Conservation (phyloP, 2,329 filamentous ascomycete genomes). For the Podosphaera xanthii region DNA sequence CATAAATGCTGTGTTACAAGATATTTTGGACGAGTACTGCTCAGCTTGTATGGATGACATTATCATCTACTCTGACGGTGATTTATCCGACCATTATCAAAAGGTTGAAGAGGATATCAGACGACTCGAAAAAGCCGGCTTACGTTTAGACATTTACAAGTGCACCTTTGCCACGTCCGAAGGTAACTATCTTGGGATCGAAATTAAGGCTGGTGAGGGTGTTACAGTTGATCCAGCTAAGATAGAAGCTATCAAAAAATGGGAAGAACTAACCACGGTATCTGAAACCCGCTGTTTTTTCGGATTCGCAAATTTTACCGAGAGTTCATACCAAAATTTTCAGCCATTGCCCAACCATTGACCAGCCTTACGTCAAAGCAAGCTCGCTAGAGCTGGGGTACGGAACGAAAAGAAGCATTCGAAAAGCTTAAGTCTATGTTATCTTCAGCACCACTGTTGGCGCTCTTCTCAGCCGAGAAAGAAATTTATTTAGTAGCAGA, state of each 20-base stretch:
- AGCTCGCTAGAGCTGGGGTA: not conserved
- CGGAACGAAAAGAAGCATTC: not conserved
- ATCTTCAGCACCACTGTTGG: not conserved
- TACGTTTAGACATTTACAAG: not conserved
- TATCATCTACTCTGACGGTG: not conserved
- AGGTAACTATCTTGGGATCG: not conserved
- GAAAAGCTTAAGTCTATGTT: not conserved
- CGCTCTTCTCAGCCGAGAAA: not conserved
- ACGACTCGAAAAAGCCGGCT: not conserved
- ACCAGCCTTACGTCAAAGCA: not conserved
- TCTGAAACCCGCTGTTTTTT: not conserved
- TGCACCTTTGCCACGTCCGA: not conserved
- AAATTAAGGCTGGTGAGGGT: not conserved
- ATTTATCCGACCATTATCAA: conserved; percentile 1
- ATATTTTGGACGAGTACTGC: not conserved
- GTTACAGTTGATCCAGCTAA: not conserved
- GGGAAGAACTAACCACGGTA: not conserved
- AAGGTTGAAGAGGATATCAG: conserved; percentile 2
- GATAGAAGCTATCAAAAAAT: not conserved
- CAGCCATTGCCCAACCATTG: not conserved
- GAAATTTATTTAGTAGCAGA: not conserved
- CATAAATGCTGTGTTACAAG: not conserved
- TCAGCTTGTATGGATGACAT: conserved; percentile 1
- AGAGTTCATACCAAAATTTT: not conserved
- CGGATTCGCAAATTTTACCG: not conserved